Conservation (phyloP, 2,329 filamentous ascomycete species). For the Botrytis fabae region DNA sequence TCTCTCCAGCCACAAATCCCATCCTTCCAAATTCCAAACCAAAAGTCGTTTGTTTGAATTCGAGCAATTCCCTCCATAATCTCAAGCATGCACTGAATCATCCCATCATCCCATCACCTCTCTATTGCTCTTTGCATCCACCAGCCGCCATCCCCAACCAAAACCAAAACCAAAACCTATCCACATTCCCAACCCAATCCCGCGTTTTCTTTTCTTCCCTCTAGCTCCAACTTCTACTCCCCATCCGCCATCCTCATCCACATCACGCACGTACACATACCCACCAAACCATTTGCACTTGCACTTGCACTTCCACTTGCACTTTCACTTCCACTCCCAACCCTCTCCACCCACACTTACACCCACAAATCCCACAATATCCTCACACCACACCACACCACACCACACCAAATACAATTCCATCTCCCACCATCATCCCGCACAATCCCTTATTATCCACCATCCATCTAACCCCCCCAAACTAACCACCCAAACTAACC, state of each 20-base stretch:
- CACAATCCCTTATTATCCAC: neutral
- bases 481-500: neutral
- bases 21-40: neutral
- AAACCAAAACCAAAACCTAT: neutral
- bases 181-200: neutral
- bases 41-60: fast-evolving
- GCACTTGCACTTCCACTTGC: neutral
- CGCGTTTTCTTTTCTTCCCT: neutral
- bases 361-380: neutral
- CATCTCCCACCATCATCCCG: too few relatives aligned
- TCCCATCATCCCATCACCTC: neutral
- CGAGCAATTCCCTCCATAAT: neutral
- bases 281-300: neutral
- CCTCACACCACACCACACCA: neutral
- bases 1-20: neutral
- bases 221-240: neutral
- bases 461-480: neutral
- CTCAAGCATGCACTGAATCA: too few relatives aligned
- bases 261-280: neutral
- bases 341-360: neutral
- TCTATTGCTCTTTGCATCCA: neutral
- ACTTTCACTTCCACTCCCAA: too few relatives aligned
- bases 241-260: neutral
- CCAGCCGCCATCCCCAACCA: neutral
- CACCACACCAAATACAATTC: neutral